Conservation (phyloP, 805 yeast genomes). For the Teunomyces lycoperdinae region DNA sequence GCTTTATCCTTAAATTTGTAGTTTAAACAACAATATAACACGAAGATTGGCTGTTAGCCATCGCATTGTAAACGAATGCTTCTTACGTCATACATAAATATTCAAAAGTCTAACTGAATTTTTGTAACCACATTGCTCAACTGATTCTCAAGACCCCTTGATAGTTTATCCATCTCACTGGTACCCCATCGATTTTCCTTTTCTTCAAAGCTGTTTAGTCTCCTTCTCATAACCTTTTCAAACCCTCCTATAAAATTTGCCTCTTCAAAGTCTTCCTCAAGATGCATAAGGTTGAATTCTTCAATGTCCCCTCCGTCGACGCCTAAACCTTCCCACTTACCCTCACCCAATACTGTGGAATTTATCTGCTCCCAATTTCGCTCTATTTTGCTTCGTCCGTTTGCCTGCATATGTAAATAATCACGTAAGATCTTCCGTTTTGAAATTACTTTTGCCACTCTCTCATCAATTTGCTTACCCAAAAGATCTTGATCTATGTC, state of each 20-base stretch:
- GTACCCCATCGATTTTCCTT: conserved; percentile 16
- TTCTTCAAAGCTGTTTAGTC: conserved; percentile 15
- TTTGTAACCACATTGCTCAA: conserved; percentile 1
- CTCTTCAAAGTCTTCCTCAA: conserved; percentile 19
- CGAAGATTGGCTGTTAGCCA: background rate
- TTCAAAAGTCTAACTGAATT: background rate
- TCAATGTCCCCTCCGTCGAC: conserved; percentile 38
- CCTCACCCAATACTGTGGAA: conserved; percentile 23
- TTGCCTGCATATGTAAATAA: conserved; percentile 23
- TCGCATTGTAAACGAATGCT: background rate
- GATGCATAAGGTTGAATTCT: conserved; percentile 38
- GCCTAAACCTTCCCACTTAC: conserved; percentile 34
- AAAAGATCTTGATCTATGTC: conserved; percentile 32
- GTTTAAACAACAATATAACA: background rate
- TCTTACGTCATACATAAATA: background rate
- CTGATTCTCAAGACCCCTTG: conserved; percentile 10
- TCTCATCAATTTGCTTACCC: conserved; percentile 35
- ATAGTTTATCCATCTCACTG: conserved; percentile 32
- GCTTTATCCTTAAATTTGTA: too few species aligned
- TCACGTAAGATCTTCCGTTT: conserved; percentile 40
- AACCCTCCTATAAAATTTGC: conserved; percentile 28
- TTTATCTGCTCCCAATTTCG: conserved; percentile 47
- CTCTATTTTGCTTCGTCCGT: conserved; percentile 20
- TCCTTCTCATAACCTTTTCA: conserved; percentile 22
- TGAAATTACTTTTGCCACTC: conserved; percentile 33